phyloP scores from a whole-genome alignment of 2,329 filamentous ascomycete species.

The Lachnellula subtilissima region DNA sequence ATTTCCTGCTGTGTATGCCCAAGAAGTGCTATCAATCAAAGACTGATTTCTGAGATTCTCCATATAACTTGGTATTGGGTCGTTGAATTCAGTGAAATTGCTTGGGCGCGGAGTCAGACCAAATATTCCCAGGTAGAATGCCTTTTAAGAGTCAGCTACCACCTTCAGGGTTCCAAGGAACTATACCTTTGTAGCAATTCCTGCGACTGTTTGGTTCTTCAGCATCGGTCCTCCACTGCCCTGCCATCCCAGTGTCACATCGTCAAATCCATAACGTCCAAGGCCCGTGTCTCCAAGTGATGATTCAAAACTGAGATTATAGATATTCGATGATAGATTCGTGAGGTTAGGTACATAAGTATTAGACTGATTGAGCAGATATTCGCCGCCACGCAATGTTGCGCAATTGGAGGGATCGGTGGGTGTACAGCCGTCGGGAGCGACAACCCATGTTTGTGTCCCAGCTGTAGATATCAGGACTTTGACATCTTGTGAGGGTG shows the following conservation, averaged over 20 bases:
- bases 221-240: slow-evolving; percentile 24
- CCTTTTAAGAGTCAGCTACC: slow-evolving; percentile 15
- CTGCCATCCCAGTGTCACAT: slow-evolving; percentile 9
- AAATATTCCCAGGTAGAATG: slow-evolving; percentile 27
- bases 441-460: slow-evolving; percentile 33
- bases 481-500: slow-evolving; percentile 40
- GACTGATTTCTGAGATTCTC: slow-evolving; percentile 32
- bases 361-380: slow-evolving; percentile 32
- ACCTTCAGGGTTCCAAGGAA: slow-evolving; percentile 4
- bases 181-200: background rate
- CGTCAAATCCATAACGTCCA: slow-evolving; percentile 17
- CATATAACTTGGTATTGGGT: slow-evolving; percentile 34
- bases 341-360: slow-evolving; percentile 32
- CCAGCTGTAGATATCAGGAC: slow-evolving; percentile 36
- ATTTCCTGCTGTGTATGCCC: slow-evolving; percentile 40
- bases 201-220: slow-evolving; percentile 13
- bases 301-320: slow-evolving; percentile 26
- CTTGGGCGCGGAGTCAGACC: slow-evolving; percentile 35
- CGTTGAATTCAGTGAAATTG: slow-evolving; percentile 28
- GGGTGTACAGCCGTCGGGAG: slow-evolving; percentile 28
- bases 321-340: slow-evolving; percentile 32
- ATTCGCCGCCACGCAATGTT: slow-evolving; percentile 32
- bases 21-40: slow-evolving; percentile 35
- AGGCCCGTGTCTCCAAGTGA: slow-evolving; percentile 13
- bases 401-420: slow-evolving; percentile 33